phyloP scores from a whole-genome alignment of 140 eudicot species.

The Anethum foeniculum region DNA sequence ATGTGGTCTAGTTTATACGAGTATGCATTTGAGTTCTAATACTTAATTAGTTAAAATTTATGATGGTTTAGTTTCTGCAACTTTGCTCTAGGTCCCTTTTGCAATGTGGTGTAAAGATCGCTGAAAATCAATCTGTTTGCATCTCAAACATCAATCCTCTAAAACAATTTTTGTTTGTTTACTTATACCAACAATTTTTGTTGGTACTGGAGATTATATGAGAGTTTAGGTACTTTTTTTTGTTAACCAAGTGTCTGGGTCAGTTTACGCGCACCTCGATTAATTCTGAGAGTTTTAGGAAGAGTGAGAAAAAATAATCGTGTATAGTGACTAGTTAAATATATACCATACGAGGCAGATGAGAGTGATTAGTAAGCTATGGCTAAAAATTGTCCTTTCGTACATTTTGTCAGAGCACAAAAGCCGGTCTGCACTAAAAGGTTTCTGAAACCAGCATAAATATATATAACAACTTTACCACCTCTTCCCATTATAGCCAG shows the following conservation, averaged over 20 bases:
- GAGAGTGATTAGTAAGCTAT: background rate
- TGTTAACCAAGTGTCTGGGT: too few species aligned
- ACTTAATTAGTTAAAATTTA: too few species aligned
- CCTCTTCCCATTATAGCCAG: background rate
- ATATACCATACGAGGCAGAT: background rate
- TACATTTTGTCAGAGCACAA: background rate
- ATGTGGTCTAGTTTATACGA: too few species aligned
- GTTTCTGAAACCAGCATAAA: background rate
- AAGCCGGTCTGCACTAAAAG: slow-evolving; percentile 4
- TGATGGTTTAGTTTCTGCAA: background rate
- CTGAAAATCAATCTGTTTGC: background rate
- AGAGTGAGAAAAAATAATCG: background rate
- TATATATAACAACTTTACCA: background rate
- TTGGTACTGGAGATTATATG: background rate
- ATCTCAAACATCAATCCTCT: background rate
- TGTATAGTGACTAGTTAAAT: background rate
- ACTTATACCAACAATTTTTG: too few species aligned
- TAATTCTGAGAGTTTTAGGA: background rate
- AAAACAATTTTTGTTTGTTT: background rate
- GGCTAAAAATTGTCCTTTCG: background rate
- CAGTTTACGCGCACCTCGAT: too few species aligned
- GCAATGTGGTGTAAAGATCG: background rate
- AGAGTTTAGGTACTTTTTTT: too few species aligned
- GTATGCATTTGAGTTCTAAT: too few species aligned
- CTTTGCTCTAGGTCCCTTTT: background rate